Conservation (phyloP, 176 grass and related monocot genomes). For the Oryza rufipogon region DNA sequence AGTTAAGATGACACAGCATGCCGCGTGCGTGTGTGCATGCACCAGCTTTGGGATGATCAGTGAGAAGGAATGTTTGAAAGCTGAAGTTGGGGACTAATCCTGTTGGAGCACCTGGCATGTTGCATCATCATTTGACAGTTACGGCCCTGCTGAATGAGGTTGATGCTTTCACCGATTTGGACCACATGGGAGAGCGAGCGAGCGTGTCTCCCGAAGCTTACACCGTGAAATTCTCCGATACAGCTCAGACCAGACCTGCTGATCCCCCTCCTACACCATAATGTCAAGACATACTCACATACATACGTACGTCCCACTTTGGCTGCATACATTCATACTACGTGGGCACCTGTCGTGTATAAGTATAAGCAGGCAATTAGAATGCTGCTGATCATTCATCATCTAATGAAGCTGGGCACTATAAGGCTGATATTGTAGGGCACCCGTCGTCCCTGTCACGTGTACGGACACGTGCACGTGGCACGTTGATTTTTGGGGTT, state of each 20-base stretch:
- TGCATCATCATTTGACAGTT: constrained; percentile 20
- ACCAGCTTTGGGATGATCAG: not conserved
- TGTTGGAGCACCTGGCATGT: constrained; percentile 30
- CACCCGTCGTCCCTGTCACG: not conserved
- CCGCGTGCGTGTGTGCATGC: not conserved
- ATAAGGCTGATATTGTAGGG: not conserved
- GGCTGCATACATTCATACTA: not conserved
- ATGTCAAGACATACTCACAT: not conserved
- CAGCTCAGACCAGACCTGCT: not conserved
- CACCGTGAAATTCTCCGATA: constrained; percentile 29
- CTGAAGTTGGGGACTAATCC: not conserved
- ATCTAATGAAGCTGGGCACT: not conserved
- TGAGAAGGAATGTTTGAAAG: constrained; percentile 50
- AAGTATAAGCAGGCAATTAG: not conserved
- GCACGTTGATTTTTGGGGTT: not conserved
- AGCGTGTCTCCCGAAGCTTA: not conserved
- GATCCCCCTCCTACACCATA: not conserved
- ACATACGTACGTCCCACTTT: not conserved
- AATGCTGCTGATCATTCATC: not conserved
- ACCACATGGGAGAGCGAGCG: not conserved
- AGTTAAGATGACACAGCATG: not conserved
- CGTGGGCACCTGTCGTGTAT: not conserved
- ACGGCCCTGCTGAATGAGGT: not conserved
- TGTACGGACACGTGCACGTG: constrained; percentile 29
- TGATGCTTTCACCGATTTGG: not conserved